These are phyloP conservation scores for Xylaria sp. DNA, from an alignment of 2,329 filamentous ascomycete species.

Conservation along the genomic window DNA sequence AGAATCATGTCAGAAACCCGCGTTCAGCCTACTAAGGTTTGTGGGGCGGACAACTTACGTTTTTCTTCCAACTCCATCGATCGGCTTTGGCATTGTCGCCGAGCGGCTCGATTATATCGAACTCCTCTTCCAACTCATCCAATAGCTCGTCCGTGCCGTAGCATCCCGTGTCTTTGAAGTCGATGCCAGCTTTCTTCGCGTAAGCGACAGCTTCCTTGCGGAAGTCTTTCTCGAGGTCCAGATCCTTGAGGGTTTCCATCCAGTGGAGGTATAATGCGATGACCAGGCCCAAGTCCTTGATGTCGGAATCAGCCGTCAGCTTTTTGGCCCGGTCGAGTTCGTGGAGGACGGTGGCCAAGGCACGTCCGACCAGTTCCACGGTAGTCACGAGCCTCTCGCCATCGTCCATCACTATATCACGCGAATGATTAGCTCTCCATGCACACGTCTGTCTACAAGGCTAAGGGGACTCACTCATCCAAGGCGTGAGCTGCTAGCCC, in stretches of 20 bases:
- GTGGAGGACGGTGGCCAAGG: slow-evolving; percentile 23
- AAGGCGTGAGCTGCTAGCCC: slow-evolving; percentile 18
- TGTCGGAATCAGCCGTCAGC: slow-evolving; percentile 23
- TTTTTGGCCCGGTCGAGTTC: slow-evolving; percentile 26
- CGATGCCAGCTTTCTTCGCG: slow-evolving; percentile 27
- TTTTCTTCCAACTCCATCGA: slow-evolving; percentile 29
- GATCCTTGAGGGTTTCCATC: slow-evolving; percentile 11
- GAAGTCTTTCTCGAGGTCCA: slow-evolving; percentile 16
- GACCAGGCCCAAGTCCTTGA: slow-evolving; percentile 27
- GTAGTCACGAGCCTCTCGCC: slow-evolving; percentile 15
- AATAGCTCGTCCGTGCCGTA: slow-evolving; percentile 35
- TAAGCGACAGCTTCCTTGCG: slow-evolving; percentile 25
- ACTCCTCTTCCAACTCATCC: slow-evolving; percentile 30
- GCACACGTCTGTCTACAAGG: background rate
- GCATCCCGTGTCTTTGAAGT: slow-evolving; percentile 19
- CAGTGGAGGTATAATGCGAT: slow-evolving; percentile 26
- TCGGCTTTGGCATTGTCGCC: slow-evolving; percentile 21
- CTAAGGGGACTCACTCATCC: slow-evolving; percentile 23
- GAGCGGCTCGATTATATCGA: slow-evolving; percentile 21
- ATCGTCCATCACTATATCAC: slow-evolving; percentile 16
- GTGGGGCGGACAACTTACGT: slow-evolving; percentile 9
- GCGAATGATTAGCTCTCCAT: background rate
- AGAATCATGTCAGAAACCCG: background rate
- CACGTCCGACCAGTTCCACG: slow-evolving; percentile 19
- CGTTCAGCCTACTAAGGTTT: background rate